These are phyloP conservation scores for Ophiostoma sp. DNA, from an alignment of 2,329 filamentous ascomycete species.

Conservation along the genomic window DNA sequence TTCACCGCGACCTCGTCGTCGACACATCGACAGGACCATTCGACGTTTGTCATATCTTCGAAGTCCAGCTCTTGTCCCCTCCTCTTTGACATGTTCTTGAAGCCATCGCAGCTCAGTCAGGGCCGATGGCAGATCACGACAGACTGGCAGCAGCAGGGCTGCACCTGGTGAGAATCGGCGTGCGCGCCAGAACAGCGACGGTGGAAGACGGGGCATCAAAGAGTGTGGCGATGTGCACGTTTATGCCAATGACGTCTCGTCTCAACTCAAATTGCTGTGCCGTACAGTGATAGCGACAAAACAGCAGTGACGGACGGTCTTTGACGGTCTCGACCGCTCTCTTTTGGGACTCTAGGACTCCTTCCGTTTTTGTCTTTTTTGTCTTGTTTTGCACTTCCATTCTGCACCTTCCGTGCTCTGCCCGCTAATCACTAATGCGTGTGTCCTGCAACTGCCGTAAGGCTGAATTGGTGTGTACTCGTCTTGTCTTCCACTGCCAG, in stretches of 20 bases:
- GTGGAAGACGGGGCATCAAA: slow-evolving; percentile 64
- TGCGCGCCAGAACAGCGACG: slow-evolving; percentile 57
- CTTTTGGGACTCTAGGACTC: not conserved
- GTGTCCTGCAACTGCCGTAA: not conserved
- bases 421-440: not conserved
- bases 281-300: not conserved
- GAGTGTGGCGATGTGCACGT: not conserved
- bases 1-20: slow-evolving; percentile 58
- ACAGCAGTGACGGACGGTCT: not conserved
- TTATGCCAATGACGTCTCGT: not conserved
- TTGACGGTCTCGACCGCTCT: not conserved
- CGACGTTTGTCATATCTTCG: not conserved
- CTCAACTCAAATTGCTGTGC: not conserved
- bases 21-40: slow-evolving; percentile 46
- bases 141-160: slow-evolving; percentile 61
- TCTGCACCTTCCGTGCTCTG: slow-evolving; percentile 3
- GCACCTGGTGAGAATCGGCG: slow-evolving; percentile 56
- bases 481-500: too few species aligned
- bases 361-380: not conserved
- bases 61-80: not conserved
- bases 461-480: not conserved
- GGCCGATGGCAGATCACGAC: slow-evolving; percentile 63
- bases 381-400: not conserved
- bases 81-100: slow-evolving; percentile 33
- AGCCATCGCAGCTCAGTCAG: slow-evolving; percentile 74